These are phyloP conservation scores for Trichophyton rubrum DNA, from an alignment of 2,329 filamentous ascomycete species.

Conservation along the genomic window DNA sequence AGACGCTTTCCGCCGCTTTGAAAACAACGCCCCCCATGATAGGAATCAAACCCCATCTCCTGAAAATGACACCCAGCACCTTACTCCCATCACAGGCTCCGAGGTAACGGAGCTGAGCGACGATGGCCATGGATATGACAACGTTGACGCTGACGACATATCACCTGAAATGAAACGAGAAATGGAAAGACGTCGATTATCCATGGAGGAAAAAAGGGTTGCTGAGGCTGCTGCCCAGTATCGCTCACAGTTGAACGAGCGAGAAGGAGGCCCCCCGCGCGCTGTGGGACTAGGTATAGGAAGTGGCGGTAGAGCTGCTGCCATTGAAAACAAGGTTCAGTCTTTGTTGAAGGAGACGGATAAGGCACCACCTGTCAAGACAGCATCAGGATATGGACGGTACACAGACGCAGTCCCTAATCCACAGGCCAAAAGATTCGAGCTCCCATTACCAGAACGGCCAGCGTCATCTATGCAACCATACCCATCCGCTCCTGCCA, in stretches of 20 bases:
- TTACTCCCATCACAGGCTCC: slow-evolving; percentile 63
- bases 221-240: slow-evolving; percentile 83
- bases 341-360: slow-evolving; percentile 69
- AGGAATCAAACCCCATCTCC: slow-evolving; percentile 34
- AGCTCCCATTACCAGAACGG: slow-evolving; percentile 14
- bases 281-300: slow-evolving; percentile 26
- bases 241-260: slow-evolving; percentile 56
- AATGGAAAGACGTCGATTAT: slow-evolving; percentile 66
- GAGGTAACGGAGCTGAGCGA: slow-evolving; percentile 57
- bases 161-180: slow-evolving; percentile 83
- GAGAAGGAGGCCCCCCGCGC: slow-evolving; percentile 36
- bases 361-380: slow-evolving; percentile 48
- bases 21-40: slow-evolving; percentile 41
- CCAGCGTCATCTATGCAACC: slow-evolving; percentile 1
- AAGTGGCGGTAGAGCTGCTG: slow-evolving; percentile 54
- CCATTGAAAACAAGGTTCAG: slow-evolving; percentile 85
- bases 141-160: slow-evolving; percentile 54
- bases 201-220: slow-evolving; percentile 81
- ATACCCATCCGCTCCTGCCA: not conserved
- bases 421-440: slow-evolving; percentile 29
- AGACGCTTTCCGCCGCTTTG: slow-evolving; percentile 86
- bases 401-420: slow-evolving; percentile 50
- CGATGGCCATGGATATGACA: slow-evolving; percentile 50
- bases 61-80: slow-evolving; percentile 31
- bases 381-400: slow-evolving; percentile 79